Evolutionary conservation across 2,329 filamentous ascomycete genomes (phyloP).

Genomic region (Bipolaris bicolor): DNA sequence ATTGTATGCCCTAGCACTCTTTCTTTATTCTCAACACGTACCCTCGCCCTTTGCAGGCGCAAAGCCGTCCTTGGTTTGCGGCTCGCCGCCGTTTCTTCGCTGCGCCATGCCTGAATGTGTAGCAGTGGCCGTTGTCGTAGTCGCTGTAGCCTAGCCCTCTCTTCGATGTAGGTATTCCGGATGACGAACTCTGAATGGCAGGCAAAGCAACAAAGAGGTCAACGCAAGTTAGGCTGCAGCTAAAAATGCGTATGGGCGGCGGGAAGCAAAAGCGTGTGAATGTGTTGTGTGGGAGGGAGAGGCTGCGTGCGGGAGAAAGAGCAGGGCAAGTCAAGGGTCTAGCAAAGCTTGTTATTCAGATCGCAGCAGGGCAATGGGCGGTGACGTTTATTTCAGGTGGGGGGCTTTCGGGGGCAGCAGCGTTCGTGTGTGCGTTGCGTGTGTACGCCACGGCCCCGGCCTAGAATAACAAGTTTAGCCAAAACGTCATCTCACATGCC

Average conservation of each 20-base stretch:
- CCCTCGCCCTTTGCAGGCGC: constrained; percentile 51
- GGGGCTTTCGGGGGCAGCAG: not conserved
- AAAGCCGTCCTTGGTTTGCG: constrained; percentile 48
- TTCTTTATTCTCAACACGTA: constrained; percentile 36
- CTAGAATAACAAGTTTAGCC: constrained; percentile 17
- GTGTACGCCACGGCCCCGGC: not conserved
- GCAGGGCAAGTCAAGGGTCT: constrained; percentile 9
- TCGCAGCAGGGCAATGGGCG: constrained; percentile 2
- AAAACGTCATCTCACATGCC: constrained; percentile 16
- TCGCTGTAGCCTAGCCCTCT: not conserved
- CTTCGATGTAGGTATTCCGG: not conserved
- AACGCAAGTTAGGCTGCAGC: not conserved
- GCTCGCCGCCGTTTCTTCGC: constrained; percentile 16
- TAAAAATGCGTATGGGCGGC: not conserved
- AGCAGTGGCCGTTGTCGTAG: constrained; percentile 1
- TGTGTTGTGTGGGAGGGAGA: not conserved
- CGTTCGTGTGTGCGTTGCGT: not conserved
- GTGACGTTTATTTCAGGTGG: constrained; percentile 13
- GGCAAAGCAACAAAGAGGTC: not conserved
- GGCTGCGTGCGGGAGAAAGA: not conserved
- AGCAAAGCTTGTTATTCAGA: constrained; percentile 23
- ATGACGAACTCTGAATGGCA: not conserved
- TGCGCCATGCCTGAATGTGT: constrained; percentile 12
- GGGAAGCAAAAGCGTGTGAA: not conserved
- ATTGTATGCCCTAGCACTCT: not conserved